phyloP scores from a whole-genome alignment of 768 basidiomycete species.

The Russula lepida region DNA sequence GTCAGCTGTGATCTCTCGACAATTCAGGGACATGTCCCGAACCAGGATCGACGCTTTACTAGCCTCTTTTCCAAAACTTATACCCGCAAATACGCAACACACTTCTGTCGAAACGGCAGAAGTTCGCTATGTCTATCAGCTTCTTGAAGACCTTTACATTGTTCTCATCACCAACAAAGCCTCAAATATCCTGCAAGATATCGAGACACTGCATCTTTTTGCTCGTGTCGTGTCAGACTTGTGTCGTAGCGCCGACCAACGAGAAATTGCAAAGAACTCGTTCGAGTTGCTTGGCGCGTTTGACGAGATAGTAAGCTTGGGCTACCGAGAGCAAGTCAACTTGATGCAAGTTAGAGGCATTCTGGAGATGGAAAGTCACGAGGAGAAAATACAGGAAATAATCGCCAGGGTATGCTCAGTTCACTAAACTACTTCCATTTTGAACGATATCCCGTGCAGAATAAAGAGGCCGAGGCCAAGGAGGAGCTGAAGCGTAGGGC shows the following conservation, averaged over 20 bases:
- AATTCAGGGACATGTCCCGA: constrained; percentile 89
- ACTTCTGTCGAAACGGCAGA: constrained; percentile 94
- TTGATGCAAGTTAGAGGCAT: constrained; percentile 71
- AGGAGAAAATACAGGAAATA: constrained; percentile 96
- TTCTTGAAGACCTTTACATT: constrained; percentile 94
- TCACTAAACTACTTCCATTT: neutral
- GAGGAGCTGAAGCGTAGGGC: constrained; percentile 97
- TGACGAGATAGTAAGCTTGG: constrained; percentile 91
- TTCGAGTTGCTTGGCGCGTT: constrained; percentile 94
- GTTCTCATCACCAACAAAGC: constrained; percentile 97
- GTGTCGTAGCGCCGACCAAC: constrained; percentile 78
- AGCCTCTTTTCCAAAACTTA: constrained; percentile 94
- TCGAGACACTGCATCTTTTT: constrained; percentile 91
- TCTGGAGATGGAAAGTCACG: constrained; percentile 85
- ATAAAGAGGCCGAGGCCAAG: constrained; percentile 99
- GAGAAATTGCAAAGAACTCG: constrained; percentile 81
- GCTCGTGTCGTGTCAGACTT: constrained; percentile 90
- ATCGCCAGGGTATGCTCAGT: constrained; percentile 69
- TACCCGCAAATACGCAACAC: constrained; percentile 89
- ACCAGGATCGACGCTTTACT: constrained; percentile 92
- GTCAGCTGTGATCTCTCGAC: constrained; percentile 88
- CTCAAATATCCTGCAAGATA: constrained; percentile 98
- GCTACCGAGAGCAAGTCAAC: constrained; percentile 73
- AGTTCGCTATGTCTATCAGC: constrained; percentile 95
- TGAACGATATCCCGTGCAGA: constrained; percentile 37